Evolutionary conservation across 108 stramenopile genomes (phyloP).

Genomic region (Fragilaria radians): DNA sequence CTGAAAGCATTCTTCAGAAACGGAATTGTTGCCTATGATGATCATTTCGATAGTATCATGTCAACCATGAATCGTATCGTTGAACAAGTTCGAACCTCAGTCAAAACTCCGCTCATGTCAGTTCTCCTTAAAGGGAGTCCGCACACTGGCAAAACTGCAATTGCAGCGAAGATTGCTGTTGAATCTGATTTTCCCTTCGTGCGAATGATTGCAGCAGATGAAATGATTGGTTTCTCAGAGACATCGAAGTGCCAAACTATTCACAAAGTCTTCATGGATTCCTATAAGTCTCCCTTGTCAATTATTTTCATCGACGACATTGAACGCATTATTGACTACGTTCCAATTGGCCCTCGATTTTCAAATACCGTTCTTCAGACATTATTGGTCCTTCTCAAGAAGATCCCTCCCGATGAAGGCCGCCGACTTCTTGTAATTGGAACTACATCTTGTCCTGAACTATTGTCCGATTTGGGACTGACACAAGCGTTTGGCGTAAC

Average conservation of each 20-base stretch:
- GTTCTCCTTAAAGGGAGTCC: slow-evolving; percentile 85
- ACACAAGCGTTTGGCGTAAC: slow-evolving; percentile 87
- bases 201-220: slow-evolving; percentile 93
- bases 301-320: slow-evolving; percentile 97
- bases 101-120: slow-evolving; percentile 89
- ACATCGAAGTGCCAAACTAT: slow-evolving; percentile 82
- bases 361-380: slow-evolving; percentile 97
- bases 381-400: slow-evolving; percentile 93
- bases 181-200: slow-evolving; percentile 93
- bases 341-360: slow-evolving; percentile 94
- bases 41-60: slow-evolving; percentile 80
- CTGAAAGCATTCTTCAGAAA: slow-evolving; percentile 89
- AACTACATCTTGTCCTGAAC: slow-evolving; percentile 83
- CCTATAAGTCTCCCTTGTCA: slow-evolving; percentile 94
- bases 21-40: slow-evolving; percentile 93
- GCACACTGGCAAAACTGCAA: slow-evolving; percentile 92
- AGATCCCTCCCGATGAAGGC: slow-evolving; percentile 89
- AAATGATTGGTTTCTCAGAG: slow-evolving; percentile 93
- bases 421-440: slow-evolving; percentile 89
- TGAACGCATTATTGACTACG: slow-evolving; percentile 98
- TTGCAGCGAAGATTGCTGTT: slow-evolving; percentile 93
- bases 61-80: slow-evolving; percentile 78
- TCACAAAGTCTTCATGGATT: slow-evolving; percentile 94
- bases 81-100: slow-evolving; percentile 83
- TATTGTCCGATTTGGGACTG: slow-evolving; percentile 90